These are phyloP conservation scores for Puccinia hordei DNA, from an alignment of 1,284 basidiomycete species.

Conservation along the genomic window DNA sequence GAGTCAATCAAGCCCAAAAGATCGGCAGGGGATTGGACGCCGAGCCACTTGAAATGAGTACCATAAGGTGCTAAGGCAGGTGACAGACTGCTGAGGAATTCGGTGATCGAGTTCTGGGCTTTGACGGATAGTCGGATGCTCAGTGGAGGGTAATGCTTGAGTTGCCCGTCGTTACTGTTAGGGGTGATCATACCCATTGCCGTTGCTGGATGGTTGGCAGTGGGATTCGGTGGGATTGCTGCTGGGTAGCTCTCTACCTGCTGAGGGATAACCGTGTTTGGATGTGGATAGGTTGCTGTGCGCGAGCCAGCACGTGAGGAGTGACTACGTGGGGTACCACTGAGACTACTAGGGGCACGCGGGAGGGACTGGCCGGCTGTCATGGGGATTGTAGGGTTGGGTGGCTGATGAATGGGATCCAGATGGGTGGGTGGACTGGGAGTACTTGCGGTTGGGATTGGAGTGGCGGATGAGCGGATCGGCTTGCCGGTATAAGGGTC, in stretches of 20 bases:
- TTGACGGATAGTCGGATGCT: slow-evolving; percentile 28
- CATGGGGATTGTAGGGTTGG: background rate
- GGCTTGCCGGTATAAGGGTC: slow-evolving; percentile 44
- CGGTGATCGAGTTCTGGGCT: slow-evolving; percentile 31
- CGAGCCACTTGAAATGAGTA: slow-evolving; percentile 34
- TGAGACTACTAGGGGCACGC: slow-evolving; percentile 4
- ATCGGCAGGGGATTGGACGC: slow-evolving; percentile 23
- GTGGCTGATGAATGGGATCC: background rate
- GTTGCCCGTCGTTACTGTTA: background rate
- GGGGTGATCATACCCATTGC: background rate
- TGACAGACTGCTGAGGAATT: slow-evolving; percentile 26
- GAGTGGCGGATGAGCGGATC: slow-evolving; percentile 7
- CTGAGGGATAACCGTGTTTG: background rate
- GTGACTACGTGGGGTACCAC: slow-evolving; percentile 21
- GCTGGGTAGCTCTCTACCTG: background rate
- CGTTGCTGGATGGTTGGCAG: background rate
- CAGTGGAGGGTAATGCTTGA: slow-evolving; percentile 8
- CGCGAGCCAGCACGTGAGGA: slow-evolving; percentile 3
- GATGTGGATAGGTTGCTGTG: slow-evolving; percentile 22
- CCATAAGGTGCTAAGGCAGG: slow-evolving; percentile 28
- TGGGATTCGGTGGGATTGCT: background rate
- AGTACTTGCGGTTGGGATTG: background rate
- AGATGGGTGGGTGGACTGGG: slow-evolving; percentile 36
- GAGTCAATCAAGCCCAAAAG: slow-evolving; percentile 12
- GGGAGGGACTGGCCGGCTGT: slow-evolving; percentile 3